A percentile compares a stretch with the other conserved stretches of the same genome.
These are phyloP conservation scores for Mycena sp. DNA, from an alignment of 1,284 basidiomycete species.

Conservation along the genomic window DNA sequence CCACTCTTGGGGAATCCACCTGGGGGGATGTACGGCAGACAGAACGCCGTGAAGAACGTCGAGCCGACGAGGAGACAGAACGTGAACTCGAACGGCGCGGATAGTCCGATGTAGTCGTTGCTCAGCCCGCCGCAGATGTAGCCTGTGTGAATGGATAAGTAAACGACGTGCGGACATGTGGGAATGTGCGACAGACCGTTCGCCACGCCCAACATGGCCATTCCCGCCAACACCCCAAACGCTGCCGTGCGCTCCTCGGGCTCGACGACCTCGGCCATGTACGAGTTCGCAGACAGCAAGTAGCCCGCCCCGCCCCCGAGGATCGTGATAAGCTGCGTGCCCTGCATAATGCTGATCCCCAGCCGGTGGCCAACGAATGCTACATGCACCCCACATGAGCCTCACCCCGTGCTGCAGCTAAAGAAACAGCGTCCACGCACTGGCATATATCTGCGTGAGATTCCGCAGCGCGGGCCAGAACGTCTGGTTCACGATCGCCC, in stretches of 20 bases:
- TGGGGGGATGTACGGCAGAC: conserved; percentile 21
- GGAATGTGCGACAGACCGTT: conserved; percentile 5
- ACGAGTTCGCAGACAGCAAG: conserved; percentile 23
- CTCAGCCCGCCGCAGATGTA: conserved; percentile 23
- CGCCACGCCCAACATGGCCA: conserved; percentile 23
- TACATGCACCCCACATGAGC: no score
- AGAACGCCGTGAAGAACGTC: conserved; percentile 18
- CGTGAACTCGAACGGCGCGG: conserved; percentile 26
- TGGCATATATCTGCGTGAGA: conserved; percentile 26
- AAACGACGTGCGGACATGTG: neutral
- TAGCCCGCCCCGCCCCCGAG: conserved; percentile 25
- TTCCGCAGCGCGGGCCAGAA: conserved; percentile 28
- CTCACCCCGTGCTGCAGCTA: no score
- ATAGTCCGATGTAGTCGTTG: conserved; percentile 13
- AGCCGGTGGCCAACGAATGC: conserved; percentile 17
- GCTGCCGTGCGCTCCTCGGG: conserved; percentile 24
- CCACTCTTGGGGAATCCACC: neutral
- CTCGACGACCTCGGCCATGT: conserved; percentile 25
- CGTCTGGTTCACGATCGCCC: conserved; percentile 25
- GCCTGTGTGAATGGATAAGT: neutral
- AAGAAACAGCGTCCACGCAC: no score
- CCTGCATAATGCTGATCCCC: conserved; percentile 26
- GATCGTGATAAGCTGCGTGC: conserved; percentile 27
- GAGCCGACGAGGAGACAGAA: conserved; percentile 27
- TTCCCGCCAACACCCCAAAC: conserved; percentile 22